These are phyloP conservation scores for Boeremia exigua DNA, from an alignment of 2,329 filamentous ascomycete genomes.

Conservation along the genomic window DNA sequence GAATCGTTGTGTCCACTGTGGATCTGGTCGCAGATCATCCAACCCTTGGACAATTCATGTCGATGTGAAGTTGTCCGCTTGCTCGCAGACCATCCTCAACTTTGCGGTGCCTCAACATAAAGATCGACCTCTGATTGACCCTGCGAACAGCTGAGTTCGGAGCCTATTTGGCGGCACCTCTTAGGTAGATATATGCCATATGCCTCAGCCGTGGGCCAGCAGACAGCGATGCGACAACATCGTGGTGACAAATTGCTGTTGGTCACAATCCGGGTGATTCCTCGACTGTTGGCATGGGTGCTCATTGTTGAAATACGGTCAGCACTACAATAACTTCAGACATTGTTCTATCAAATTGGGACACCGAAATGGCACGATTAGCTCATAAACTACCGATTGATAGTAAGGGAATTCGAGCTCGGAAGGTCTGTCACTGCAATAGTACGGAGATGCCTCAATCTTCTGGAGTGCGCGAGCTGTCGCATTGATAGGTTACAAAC, in stretches of 20 bases:
- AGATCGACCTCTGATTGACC: constrained; percentile 6
- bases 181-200: background rate
- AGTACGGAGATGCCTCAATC: too few relatives aligned
- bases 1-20: constrained; percentile 25
- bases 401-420: too few relatives aligned
- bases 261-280: background rate
- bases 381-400: too few relatives aligned
- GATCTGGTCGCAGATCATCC: constrained; percentile 30
- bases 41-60: constrained; percentile 3
- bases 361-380: too few relatives aligned
- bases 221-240: constrained; percentile 20
- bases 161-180: background rate
- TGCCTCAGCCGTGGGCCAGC: constrained; percentile 1
- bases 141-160: constrained; percentile 8
- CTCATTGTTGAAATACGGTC: background rate
- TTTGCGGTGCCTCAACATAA: background rate
- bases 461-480: too few relatives aligned
- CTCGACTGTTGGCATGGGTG: background rate
- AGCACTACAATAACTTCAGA: background rate
- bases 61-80: background rate
- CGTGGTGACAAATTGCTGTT: constrained; percentile 9
- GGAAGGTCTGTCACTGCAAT: too few relatives aligned
- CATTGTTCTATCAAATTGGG: too few relatives aligned
- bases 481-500: too few relatives aligned
- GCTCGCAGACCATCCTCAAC: background rate